phyloP scores from a whole-genome alignment of 2,329 filamentous ascomycete species.

The Colletotrichum liaoningense region DNA sequence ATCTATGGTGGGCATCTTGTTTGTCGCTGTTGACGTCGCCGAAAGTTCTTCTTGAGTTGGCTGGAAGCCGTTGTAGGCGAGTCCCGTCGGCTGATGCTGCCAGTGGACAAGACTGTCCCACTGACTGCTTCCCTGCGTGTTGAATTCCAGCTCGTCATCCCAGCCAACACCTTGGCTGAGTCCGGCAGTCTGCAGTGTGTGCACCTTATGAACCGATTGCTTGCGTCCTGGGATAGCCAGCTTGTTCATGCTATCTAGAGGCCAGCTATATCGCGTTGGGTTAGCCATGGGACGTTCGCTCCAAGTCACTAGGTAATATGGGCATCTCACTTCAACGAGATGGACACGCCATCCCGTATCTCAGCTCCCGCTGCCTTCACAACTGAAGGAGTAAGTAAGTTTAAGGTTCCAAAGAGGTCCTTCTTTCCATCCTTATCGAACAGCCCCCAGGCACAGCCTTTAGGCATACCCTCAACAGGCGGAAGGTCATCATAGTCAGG shows the following conservation, averaged over 20 bases:
- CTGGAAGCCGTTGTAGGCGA: conserved; percentile 62
- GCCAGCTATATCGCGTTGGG: conserved; percentile 47
- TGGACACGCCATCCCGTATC: conserved; percentile 59
- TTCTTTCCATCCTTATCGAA: conserved; percentile 62
- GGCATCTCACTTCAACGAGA: conserved; percentile 61
- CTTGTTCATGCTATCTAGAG: conserved; percentile 52
- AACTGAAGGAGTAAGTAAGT: conserved; percentile 61
- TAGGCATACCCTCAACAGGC: conserved; percentile 54
- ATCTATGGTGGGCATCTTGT: conserved; percentile 52
- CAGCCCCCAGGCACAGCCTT: conserved; percentile 64
- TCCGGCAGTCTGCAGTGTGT: conserved; percentile 46
- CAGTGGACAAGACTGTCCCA: conserved; percentile 67
- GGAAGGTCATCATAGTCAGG: conserved; percentile 59
- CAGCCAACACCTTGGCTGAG: conserved; percentile 45
- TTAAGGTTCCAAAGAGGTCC: conserved; percentile 63
- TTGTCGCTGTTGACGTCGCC: conserved; percentile 40
- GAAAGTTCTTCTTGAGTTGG: conserved; percentile 48
- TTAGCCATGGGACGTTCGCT: too few relatives aligned
- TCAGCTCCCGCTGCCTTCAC: conserved; percentile 54
- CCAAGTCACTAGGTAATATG: not conserved
- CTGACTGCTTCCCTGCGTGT: conserved; percentile 66
- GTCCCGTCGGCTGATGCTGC: conserved; percentile 53
- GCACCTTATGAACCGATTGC: conserved; percentile 48
- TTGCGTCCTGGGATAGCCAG: conserved; percentile 49
- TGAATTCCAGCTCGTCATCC: conserved; percentile 65